phyloP scores from a whole-genome alignment of 176 grass and related monocot genomes.

The Puccinellia tenuiflora region DNA sequence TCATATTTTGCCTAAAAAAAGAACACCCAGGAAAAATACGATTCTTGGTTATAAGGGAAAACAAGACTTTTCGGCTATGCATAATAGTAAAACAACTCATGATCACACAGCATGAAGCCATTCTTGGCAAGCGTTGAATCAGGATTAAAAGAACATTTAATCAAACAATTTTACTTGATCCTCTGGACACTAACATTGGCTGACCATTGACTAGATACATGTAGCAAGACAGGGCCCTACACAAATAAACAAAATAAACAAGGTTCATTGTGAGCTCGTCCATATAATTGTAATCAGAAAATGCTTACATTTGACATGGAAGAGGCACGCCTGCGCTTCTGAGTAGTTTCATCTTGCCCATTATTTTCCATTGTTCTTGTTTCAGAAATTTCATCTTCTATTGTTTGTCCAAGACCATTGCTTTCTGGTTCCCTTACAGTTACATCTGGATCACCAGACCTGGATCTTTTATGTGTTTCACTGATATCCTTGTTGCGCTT shows the following conservation, averaged over 20 bases:
- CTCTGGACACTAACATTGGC: neutral
- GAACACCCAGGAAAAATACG: neutral
- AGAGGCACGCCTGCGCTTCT: constrained; percentile 28
- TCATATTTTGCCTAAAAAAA: neutral
- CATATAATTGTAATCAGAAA: neutral
- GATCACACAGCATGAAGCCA: neutral
- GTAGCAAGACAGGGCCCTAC: neutral
- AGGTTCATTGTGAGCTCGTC: neutral
- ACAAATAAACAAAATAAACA: neutral
- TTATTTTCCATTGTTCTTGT: neutral
- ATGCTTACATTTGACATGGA: constrained; percentile 35
- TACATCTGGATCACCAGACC: neutral
- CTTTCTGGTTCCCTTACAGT: neutral
- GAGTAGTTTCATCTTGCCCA: constrained; percentile 10
- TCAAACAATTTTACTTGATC: neutral
- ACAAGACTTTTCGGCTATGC: neutral
- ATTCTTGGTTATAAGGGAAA: too few species aligned
- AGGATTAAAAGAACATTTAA: neutral
- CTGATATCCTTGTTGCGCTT: constrained; percentile 5
- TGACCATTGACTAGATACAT: neutral
- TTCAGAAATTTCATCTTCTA: neutral
- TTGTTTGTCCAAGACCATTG: neutral
- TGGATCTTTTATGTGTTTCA: constrained; percentile 9
- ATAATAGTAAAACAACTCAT: neutral
- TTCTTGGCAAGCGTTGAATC: neutral